A percentile compares a stretch with the other conserved stretches of the same genome.
phyloP scores from a whole-genome alignment of 75 land plant genomes.

The Gnetum montanum region DNA sequence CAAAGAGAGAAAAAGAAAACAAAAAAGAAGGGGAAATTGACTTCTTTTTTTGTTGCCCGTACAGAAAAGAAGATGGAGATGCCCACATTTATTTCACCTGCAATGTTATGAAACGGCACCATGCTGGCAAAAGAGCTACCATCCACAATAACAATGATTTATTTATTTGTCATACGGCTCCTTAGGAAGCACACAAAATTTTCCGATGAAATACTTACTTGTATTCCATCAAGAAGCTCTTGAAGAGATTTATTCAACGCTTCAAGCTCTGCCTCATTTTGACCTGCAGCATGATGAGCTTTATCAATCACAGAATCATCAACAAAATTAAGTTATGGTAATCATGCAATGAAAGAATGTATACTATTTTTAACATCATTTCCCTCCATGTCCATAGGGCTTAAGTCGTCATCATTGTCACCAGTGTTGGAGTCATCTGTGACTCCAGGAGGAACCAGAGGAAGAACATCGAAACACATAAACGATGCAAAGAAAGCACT shows the following conservation, averaged over 20 bases:
- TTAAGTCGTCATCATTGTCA: slow-evolving; percentile 59
- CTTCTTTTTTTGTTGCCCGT: no score
- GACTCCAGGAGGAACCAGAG: slow-evolving; percentile 66
- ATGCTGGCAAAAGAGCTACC: no score
- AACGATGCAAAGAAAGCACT: slow-evolving; percentile 98
- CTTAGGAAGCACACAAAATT: no score
- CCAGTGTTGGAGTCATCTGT: slow-evolving; percentile 26
- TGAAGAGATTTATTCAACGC: slow-evolving; percentile 78
- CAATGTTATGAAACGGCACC: no score
- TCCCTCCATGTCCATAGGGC: slow-evolving; percentile 77
- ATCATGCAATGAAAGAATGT: slow-evolving; percentile 3
- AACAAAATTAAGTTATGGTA: background rate
- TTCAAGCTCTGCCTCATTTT: slow-evolving; percentile 62
- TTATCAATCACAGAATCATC: slow-evolving; percentile 1
- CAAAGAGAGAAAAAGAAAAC: no score
- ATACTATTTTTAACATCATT: slow-evolving; percentile 48
- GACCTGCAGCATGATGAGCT: slow-evolving; percentile 60
- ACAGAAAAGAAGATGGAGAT: no score
- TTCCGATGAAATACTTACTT: slow-evolving; percentile 32
- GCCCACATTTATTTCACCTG: no score
- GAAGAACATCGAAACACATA: slow-evolving; percentile 98
- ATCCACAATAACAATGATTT: no score
- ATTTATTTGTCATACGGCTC: no score
- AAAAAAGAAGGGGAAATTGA: no score
- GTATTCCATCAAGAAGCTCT: slow-evolving; percentile 95